Percentiles rank a stretch among this genome's conserved stretches.
These are phyloP conservation scores for Mariannaea elegans DNA, from an alignment of 2,329 filamentous ascomycete species.

Conservation along the genomic window DNA sequence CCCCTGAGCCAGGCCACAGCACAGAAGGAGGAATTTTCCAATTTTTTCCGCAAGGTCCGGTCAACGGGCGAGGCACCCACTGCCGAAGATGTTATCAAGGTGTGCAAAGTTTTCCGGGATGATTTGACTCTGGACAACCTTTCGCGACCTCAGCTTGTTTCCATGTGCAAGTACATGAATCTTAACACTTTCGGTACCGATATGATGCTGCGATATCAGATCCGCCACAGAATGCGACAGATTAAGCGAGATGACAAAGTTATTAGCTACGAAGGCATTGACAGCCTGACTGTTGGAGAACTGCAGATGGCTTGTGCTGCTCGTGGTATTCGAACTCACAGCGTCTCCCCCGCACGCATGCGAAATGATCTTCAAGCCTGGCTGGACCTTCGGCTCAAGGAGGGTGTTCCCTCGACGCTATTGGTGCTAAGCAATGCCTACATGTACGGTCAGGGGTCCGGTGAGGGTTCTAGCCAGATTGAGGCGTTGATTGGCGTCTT, in stretches of 20 bases:
- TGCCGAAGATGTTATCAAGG: slow-evolving; percentile 92
- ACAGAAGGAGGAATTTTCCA: slow-evolving; percentile 91
- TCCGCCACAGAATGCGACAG: slow-evolving; percentile 97
- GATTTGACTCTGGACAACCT: slow-evolving; percentile 97
- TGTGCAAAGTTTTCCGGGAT: slow-evolving; percentile 99
- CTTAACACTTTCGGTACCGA: slow-evolving; percentile 97
- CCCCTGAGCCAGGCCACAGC: slow-evolving; percentile 85
- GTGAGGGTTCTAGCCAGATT: slow-evolving; percentile 89
- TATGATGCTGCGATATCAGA: slow-evolving; percentile 95
- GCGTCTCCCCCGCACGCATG: slow-evolving; percentile 86
- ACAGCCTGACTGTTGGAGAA: slow-evolving; percentile 91
- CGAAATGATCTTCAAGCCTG: slow-evolving; percentile 92
- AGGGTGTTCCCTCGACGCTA: slow-evolving; percentile 95
- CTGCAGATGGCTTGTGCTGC: slow-evolving; percentile 92
- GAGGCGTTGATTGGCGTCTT: slow-evolving; percentile 92
- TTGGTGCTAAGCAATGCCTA: slow-evolving; percentile 97
- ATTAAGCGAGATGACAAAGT: slow-evolving; percentile 98
- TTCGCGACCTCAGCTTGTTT: slow-evolving; percentile 92
- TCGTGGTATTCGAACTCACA: slow-evolving; percentile 91
- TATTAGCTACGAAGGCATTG: slow-evolving; percentile 93
- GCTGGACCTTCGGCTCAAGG: slow-evolving; percentile 91
- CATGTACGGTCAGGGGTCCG: slow-evolving; percentile 91
- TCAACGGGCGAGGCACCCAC: slow-evolving; percentile 91
- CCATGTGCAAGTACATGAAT: slow-evolving; percentile 98
- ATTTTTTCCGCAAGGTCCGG: slow-evolving; percentile 97